Conservation (phyloP, 495 filamentous ascomycete genomes). For the Thermothielavioides terrestris region DNA sequence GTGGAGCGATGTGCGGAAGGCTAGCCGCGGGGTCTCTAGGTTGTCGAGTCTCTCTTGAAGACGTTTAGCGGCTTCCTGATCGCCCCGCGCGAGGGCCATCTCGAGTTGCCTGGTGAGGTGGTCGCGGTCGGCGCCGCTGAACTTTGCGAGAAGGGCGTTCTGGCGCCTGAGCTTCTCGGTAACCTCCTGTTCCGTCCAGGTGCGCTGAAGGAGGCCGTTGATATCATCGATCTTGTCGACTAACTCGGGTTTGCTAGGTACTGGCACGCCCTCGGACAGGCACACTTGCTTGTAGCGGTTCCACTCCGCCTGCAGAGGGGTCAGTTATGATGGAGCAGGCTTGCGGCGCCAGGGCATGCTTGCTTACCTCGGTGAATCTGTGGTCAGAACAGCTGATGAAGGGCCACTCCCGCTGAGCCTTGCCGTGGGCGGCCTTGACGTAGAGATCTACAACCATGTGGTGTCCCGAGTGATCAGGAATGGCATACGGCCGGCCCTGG, state of each 20-base stretch:
- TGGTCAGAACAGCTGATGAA: constrained; percentile 77
- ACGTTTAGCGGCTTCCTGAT: constrained; percentile 50
- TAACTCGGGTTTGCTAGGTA: constrained; percentile 60
- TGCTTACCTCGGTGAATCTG: constrained; percentile 59
- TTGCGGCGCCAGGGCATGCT: not conserved
- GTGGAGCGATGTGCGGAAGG: constrained; percentile 53
- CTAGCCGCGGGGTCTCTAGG: constrained; percentile 59
- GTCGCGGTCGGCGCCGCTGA: constrained; percentile 54
- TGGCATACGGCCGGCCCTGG: constrained; percentile 68
- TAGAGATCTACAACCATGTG: constrained; percentile 70
- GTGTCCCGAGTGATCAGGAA: constrained; percentile 61
- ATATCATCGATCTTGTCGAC: constrained; percentile 70
- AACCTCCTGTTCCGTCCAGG: constrained; percentile 73
- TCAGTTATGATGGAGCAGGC: constrained; percentile 19
- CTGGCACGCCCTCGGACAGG: constrained; percentile 56
- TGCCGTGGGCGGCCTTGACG: constrained; percentile 63
- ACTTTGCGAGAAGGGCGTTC: constrained; percentile 50
- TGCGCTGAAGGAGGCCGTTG: constrained; percentile 63
- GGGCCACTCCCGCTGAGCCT: constrained; percentile 66
- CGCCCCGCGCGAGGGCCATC: constrained; percentile 52
- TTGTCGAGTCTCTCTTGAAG: constrained; percentile 60
- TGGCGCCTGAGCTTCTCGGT: constrained; percentile 65
- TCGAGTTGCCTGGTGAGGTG: constrained; percentile 53
- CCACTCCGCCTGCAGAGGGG: constrained; percentile 54
- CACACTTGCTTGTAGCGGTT: constrained; percentile 73